Evolutionary conservation across 2,329 filamentous ascomycete genomes (phyloP), one percentile per base, ranked within the genome.

Genomic region (Alternaria panax): DNA sequence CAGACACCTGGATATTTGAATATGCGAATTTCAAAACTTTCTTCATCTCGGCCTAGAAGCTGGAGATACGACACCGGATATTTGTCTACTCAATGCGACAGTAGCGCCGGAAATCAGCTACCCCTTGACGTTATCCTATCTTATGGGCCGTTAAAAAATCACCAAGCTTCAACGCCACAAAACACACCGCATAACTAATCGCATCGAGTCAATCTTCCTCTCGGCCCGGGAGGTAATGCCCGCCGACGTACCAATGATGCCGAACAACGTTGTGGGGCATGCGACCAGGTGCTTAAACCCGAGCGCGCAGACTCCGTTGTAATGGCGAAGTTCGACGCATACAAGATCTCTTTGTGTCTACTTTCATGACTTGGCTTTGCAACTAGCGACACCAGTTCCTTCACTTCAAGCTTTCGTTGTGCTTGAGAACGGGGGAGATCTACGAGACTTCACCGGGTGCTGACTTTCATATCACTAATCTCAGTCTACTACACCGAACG

Each of bases 231-330:
- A n/a, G n/a, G 32, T n/a, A 30, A 45, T 43, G n/a, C 45, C 22
- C 20, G 27, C 54, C 43, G 54, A 54, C 38, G 43, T 40, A 32
- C 45, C 50, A 54, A 58, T 12, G 50, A 46, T 20, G 14, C 24
- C 18, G 42, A 30, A 28, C 9, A 27, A 51, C 46, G 46, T 38
- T 50, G 48, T 52, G 42, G 34, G 30, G 50, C 32, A 50, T 34
- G 47, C 42, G 36, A 25, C 36, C 38, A 38, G 20, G 11, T 59
- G 54, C 46, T 59, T 57, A 53, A 63, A 46, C 34, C 52, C 60
- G 50, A 45, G 22, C n/a, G 12, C 14, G 27, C 36, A 51, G 5
- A 18, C 6, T 57, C 47, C 11, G 30, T 41, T 24, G 9, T 8
- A 43, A 18, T 24, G 6, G 36, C 46, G 54, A 56, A 24, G 36